Base-by-base conservation (phyloP, 768 basidiomycete genomes). In the Daedalea quercina region DNA sequence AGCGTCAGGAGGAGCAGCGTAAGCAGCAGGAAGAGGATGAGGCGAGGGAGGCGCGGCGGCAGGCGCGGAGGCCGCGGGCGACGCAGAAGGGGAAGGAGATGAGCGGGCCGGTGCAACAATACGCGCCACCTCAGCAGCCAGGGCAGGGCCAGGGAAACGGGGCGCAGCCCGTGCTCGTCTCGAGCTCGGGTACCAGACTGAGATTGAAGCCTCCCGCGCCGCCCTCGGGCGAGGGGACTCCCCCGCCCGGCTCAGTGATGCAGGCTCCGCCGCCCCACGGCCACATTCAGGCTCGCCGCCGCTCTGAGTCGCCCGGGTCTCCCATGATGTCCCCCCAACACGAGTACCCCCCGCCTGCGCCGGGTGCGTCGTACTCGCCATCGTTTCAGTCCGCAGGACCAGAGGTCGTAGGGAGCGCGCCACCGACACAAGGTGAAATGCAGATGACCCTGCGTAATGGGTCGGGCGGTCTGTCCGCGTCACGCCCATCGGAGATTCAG, bases 181-280 rank as follows among this genome's bases (percentile, higher is more conserved):
- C 76, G 0, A 72, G 72, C 45, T 71, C 71, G n/a, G 79, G 79
- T 11, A 70, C 76, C 25, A 69, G 75, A 22, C 60, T 79, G 42
- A 73, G 79, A 52, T 70, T 79, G 51, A 79, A 78, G 53, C 75
- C 78, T 0, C 73, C 77, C 31, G 63, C 65, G 23, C 68, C 67
- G 15, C 63, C 65, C 40, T 50, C 62, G 9, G 43, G 52, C 19
- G 59, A 56, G 17, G 54, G 46, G 37, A 44, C 53, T 37, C 54
- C 60, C 35, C 44, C 60, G 19, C 57, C 53, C 23, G 47, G 50
- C 61, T 3, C 56, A 58, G 25, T 55, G 37, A 17, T 48, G n/a
- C 55, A 54, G 26, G 47, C 13, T 7, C 23, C 20, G 13, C 51
- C 45, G 25, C n/a, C 19, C 44, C 50, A 25, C 60, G 56, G 37